A percentile compares a stretch with the other conserved stretches of the same genome.
These are phyloP conservation scores for Coccomyxa sp. DNA, from an alignment of 139 green algal genomes.

Conservation along the genomic window DNA sequence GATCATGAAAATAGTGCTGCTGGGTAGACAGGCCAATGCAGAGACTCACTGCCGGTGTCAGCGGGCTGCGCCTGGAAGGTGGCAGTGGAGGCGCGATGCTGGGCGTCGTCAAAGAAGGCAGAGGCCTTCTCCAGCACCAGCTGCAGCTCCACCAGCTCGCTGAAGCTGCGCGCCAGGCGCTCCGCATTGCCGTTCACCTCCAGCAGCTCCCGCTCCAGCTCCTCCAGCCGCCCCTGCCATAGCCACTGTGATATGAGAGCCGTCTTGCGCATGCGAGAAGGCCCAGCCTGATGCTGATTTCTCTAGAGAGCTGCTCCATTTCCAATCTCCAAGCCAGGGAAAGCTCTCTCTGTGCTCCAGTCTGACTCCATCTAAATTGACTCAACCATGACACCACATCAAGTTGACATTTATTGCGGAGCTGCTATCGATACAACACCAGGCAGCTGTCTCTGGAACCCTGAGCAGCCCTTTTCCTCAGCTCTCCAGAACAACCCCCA, in stretches of 20 bases:
- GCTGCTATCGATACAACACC: background rate
- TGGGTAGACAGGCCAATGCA: background rate
- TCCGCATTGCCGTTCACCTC: conserved; percentile 91
- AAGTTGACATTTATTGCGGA: background rate
- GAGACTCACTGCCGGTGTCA: conserved; percentile 2
- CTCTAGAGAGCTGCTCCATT: background rate
- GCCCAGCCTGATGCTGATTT: background rate
- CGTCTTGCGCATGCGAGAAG: background rate
- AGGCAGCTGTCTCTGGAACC: no score
- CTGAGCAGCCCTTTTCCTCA: no score
- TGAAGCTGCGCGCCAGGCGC: conserved; percentile 73
- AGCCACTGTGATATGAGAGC: background rate
- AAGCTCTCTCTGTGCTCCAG: no score
- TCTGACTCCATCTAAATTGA: no score
- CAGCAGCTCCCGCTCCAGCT: conserved; percentile 84
- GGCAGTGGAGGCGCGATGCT: conserved; percentile 9
- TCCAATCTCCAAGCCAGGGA: background rate
- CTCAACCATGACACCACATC: background rate
- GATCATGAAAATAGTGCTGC: background rate
- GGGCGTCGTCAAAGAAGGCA: conserved; percentile 84
- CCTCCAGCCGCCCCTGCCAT: conserved; percentile 74
- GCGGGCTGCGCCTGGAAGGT: conserved; percentile 13
- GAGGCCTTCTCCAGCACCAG: conserved; percentile 93
- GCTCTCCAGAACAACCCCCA: no score
- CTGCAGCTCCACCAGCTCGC: conserved; percentile 92